Percentiles rank a stretch among this genome's conserved stretches.
Conservation (phyloP, 257 asterid species). For the Cordia subcordata region DNA sequence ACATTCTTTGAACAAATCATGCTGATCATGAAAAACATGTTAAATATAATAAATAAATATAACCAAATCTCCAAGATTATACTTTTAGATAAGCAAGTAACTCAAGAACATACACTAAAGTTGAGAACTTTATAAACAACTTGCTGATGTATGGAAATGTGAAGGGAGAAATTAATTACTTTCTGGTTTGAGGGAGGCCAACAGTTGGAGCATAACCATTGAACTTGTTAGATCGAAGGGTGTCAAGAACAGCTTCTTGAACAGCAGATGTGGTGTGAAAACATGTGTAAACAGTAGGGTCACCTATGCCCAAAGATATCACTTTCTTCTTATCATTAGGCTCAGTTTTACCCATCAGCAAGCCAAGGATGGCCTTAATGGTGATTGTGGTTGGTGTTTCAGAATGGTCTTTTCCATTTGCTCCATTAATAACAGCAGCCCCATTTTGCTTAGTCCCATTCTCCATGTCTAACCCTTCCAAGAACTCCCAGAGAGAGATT, state of each 20-base stretch:
- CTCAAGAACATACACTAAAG: too few relatives aligned
- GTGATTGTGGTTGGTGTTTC: slow-evolving; percentile 52
- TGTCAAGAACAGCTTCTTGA: slow-evolving; percentile 48
- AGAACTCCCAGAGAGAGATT: not conserved
- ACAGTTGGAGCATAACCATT: slow-evolving; percentile 82
- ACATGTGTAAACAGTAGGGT: slow-evolving; percentile 76
- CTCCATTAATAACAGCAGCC: not conserved
- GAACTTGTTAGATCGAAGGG: slow-evolving; percentile 59
- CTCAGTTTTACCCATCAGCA: slow-evolving; percentile 40
- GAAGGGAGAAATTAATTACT: slow-evolving; percentile 29
- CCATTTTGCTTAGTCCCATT: slow-evolving; percentile 10
- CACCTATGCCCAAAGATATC: slow-evolving; percentile 80
- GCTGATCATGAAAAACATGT: too few relatives aligned
- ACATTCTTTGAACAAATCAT: too few relatives aligned
- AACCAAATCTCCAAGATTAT: too few relatives aligned
- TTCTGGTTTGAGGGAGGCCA: slow-evolving; percentile 83
- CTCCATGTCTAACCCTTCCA: slow-evolving; percentile 2
- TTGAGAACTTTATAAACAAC: too few relatives aligned
- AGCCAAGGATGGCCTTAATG: slow-evolving; percentile 68
- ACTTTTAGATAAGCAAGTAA: too few relatives aligned
- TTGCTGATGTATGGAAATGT: not conserved
- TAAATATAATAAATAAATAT: too few relatives aligned
- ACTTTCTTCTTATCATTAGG: slow-evolving; percentile 26
- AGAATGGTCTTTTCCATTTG: slow-evolving; percentile 5
- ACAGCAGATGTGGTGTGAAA: slow-evolving; percentile 49